Percentiles rank a stretch among this genome's conserved stretches.
phyloP scores from a whole-genome alignment of 495 filamentous ascomycete species.

The Aspergillus affinis region DNA sequence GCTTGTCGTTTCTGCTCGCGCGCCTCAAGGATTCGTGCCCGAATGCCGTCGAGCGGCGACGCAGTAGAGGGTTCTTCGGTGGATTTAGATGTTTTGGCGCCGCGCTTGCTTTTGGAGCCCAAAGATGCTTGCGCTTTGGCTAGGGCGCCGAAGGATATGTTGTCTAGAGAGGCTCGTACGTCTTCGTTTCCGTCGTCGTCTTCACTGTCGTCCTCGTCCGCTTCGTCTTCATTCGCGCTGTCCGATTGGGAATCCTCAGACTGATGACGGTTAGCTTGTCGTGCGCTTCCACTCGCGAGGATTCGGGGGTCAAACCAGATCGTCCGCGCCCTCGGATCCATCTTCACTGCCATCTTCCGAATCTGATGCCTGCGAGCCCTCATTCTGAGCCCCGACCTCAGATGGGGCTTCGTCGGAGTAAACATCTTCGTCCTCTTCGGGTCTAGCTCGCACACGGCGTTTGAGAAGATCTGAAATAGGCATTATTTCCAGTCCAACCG shows the following conservation, averaged over 20 bases:
- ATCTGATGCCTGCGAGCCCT: conserved; percentile 26
- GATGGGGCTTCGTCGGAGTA: conserved; percentile 32
- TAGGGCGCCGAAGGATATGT: conserved; percentile 83
- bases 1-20: conserved; percentile 42
- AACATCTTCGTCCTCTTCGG: conserved; percentile 54
- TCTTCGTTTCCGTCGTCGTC: conserved; percentile 38
- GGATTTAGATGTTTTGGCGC: conserved; percentile 15
- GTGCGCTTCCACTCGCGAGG: not conserved
- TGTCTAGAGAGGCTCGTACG: conserved; percentile 39
- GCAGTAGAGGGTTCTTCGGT: conserved; percentile 17
- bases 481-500: conserved; percentile 29
- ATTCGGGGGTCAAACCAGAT: not conserved
- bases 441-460: conserved; percentile 57
- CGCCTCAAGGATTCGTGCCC: conserved; percentile 41
- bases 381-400: conserved; percentile 21
- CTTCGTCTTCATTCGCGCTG: conserved; percentile 25
- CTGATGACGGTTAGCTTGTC: not conserved
- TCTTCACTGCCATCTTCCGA: conserved; percentile 17
- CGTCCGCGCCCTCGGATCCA: not conserved
- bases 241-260: conserved; percentile 30
- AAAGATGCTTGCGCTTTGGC: conserved; percentile 79
- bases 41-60: conserved; percentile 39
- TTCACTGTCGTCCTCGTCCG: conserved; percentile 18
- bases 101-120: conserved; percentile 38
- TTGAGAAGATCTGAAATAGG: conserved; percentile 52